Evolutionary conservation across 2,329 filamentous ascomycete genomes (phyloP), one percentile per base, ranked within the genome.

Genomic region (Chaetomium strumarium): DNA sequence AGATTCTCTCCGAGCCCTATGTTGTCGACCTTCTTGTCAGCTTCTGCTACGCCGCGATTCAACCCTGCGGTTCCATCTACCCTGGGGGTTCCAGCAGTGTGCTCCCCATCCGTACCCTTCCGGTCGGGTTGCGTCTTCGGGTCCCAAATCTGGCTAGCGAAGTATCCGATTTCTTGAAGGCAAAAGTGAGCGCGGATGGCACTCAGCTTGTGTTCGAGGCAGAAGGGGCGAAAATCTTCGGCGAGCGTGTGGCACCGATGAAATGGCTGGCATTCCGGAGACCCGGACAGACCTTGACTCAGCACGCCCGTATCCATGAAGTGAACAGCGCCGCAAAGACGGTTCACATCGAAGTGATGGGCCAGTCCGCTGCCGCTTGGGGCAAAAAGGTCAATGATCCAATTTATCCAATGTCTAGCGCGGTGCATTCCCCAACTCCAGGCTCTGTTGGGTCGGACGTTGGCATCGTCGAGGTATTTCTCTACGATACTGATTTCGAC

Each of bases 1-100:
- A 96, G 63, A 86, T 96, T 19, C 64, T 86, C 24, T 80, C 81
- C 12, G 87, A 91, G 64, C 88, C 90, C 1, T 81, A 84, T 51
- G 89, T 95, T 1, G 87, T 95, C 12, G 91, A 96, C 64, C 75
- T 96, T 2, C 76, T 96, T 0, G 70, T 95, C 43, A 91, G 83
- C 67, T 88, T 96, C 64, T 91, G 89, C 66, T 93, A 90, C 63
- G 64, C 72, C 12, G 80, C 82, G 43, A 74, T 52, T 53, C 10
- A 56, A 45, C 12, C 56, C 34, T n/a, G n/a, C n/a, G n/a, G n/a
- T n/a, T n/a, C n/a, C n/a, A n/a, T n/a, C n/a, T n/a, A 37, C n/a
- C 12, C 12, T 3, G 34, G 34, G 2, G n/a, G 33, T 34, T 11
- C 17, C 41, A 2, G 6, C 52, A 24, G 24, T 4, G 61, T 60